Conservation (phyloP, 176 grass and related monocot species). For the Alloteropsis semialata region DNA sequence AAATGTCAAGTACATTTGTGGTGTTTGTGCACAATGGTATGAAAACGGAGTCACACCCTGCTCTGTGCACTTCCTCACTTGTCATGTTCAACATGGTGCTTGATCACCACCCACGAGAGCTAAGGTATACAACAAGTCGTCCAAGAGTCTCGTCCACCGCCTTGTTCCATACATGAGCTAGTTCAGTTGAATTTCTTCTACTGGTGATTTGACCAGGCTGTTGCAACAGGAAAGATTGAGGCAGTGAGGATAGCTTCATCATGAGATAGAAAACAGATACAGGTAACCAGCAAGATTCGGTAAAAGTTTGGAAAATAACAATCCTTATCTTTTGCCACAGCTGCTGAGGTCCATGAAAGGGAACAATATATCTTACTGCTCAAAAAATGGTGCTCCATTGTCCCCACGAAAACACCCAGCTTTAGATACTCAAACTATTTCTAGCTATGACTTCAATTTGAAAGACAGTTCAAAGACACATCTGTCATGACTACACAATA, state of each 20-base stretch:
- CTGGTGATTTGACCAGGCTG: constrained; percentile 23
- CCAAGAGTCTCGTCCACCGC: constrained; percentile 55
- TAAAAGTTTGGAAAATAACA: neutral
- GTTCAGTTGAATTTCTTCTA: constrained; percentile 14
- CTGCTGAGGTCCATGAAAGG: neutral
- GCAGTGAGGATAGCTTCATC: neutral
- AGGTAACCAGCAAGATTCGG: neutral
- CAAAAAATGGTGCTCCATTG: neutral
- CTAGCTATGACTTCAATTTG: neutral
- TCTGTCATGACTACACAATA: neutral
- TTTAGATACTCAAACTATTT: neutral
- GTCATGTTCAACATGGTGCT: neutral
- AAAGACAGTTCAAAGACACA: neutral
- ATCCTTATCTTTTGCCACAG: neutral
- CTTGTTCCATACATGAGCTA: constrained; percentile 58
- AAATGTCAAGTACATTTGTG: constrained; percentile 1
- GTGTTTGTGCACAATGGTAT: constrained; percentile 4
- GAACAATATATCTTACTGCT: neutral
- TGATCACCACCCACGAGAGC: constrained; percentile 58
- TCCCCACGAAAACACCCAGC: neutral
- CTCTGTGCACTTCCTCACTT: neutral
- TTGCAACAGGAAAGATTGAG: neutral
- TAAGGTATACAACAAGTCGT: constrained; percentile 48
- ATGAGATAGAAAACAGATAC: neutral
- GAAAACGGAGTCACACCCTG: neutral